These are phyloP conservation scores for Beauveria varroae DNA, from an alignment of 2,329 filamentous ascomycete species.

Conservation along the genomic window DNA sequence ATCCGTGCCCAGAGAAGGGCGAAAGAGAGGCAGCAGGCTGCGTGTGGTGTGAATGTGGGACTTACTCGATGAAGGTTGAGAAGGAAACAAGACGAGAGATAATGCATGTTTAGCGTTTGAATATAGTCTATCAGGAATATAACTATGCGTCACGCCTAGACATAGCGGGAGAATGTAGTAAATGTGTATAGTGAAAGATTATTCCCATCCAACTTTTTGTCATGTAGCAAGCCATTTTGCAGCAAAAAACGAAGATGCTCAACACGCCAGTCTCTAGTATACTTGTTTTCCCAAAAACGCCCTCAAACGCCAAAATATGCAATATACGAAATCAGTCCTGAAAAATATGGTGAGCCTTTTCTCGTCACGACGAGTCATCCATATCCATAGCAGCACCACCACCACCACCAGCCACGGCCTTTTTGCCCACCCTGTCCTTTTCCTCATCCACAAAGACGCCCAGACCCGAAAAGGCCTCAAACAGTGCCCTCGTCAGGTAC, in stretches of 20 bases:
- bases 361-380: constrained; percentile 36
- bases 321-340: background rate
- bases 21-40: background rate
- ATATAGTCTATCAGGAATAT: constrained; percentile 3
- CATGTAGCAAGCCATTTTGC: background rate
- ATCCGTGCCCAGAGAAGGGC: background rate
- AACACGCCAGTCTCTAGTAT: background rate
- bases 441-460: constrained; percentile 84
- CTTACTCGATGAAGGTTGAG: background rate
- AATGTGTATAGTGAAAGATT: background rate
- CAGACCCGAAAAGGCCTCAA: constrained; percentile 84
- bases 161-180: background rate
- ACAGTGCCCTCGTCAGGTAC: constrained; percentile 73
- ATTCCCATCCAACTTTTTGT: background rate
- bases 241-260: background rate
- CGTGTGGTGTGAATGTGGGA: background rate
- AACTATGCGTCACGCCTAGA: background rate
- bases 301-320: background rate
- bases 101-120: background rate
- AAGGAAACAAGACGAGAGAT: background rate
- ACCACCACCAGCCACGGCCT: constrained; percentile 24
- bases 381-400: constrained; percentile 37
- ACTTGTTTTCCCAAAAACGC: background rate
- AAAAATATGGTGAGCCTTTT: background rate
- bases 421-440: constrained; percentile 34